Conservation (phyloP, 192 early-diverging fungal genomes). For the Cladochytrium replicatum region DNA sequence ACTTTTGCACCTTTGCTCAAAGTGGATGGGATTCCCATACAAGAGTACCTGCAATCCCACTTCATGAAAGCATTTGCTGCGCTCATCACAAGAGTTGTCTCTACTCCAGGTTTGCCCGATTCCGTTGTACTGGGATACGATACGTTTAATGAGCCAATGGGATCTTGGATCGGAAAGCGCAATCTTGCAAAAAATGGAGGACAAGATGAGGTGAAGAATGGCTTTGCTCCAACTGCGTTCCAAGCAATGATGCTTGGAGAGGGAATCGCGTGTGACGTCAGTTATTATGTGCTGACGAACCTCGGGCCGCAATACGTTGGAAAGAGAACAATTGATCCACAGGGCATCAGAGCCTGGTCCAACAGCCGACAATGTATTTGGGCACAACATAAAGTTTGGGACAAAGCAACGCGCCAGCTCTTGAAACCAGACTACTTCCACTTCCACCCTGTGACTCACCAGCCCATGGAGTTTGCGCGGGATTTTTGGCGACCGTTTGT, state of each 20-base stretch:
- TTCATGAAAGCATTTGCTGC: conserved; percentile 52
- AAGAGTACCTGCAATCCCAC: conserved; percentile 55
- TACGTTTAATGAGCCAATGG: conserved; percentile 56
- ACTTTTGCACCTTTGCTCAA: conserved; percentile 61
- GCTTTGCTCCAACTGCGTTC: conserved; percentile 57
- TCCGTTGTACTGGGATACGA: conserved; percentile 66
- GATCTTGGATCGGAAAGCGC: conserved; percentile 49
- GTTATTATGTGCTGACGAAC: conserved; percentile 55
- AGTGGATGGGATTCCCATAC: conserved; percentile 29
- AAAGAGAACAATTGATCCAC: conserved; percentile 33
- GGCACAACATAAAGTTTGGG: conserved; percentile 64
- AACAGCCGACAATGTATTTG: conserved; percentile 56
- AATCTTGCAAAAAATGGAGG: conserved; percentile 36
- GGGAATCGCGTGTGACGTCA: conserved; percentile 42
- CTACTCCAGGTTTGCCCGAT: conserved; percentile 25
- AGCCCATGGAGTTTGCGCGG: conserved; percentile 45
- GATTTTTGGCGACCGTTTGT: conserved; percentile 68
- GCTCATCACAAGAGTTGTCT: conserved; percentile 44
- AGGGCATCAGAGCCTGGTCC: conserved; percentile 12
- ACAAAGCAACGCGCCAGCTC: conserved; percentile 5
- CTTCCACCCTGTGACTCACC: conserved; percentile 46
- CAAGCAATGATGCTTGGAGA: conserved; percentile 58
- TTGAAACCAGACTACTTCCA: conserved; percentile 55
- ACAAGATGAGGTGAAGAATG: conserved; percentile 44
- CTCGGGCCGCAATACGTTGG: conserved; percentile 46